Percentiles rank a stretch among this genome's conserved stretches.
phyloP scores from a whole-genome alignment of 164 flowering plant genomes.

The Warburgia ugandensis region DNA sequence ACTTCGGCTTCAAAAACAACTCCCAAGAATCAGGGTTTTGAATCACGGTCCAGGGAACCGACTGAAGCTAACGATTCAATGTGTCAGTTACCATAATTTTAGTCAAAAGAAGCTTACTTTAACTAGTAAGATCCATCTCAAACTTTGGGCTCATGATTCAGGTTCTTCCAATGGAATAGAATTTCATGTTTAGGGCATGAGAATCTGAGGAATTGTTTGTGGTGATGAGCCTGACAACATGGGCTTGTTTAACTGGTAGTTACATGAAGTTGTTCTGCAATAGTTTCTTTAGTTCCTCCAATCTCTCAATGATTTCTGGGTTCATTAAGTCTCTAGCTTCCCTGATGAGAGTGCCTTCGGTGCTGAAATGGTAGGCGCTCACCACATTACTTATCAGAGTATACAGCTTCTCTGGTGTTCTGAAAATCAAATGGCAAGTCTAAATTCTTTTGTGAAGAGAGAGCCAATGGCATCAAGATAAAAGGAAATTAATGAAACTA shows the following conservation, averaged over 20 bases:
- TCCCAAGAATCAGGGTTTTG: no score
- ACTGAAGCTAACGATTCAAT: no score
- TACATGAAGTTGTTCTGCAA: slow-evolving; percentile 50
- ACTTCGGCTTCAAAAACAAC: no score
- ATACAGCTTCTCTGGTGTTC: slow-evolving; percentile 68
- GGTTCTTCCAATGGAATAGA: no score
- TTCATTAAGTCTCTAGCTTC: slow-evolving; percentile 65
- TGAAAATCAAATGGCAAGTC: slow-evolving; percentile 13
- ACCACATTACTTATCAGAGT: slow-evolving; percentile 45
- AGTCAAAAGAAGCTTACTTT: no score
- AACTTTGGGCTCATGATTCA: no score
- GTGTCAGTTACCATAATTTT: no score
- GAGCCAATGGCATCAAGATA: not conserved
- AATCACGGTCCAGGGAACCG: no score
- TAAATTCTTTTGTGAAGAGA: not conserved
- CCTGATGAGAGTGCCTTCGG: slow-evolving; percentile 45
- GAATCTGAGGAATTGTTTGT: not conserved
- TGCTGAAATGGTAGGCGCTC: slow-evolving; percentile 57
- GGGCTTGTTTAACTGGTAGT: not conserved
- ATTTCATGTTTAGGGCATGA: not conserved
- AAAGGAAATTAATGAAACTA: not conserved
- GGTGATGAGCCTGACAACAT: not conserved
- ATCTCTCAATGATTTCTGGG: slow-evolving; percentile 37
- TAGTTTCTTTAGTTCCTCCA: slow-evolving; percentile 45
- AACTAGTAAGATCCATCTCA: no score